Evolutionary conservation across 2,329 filamentous ascomycete genomes (phyloP), one percentile per base, ranked within the genome.

Genomic region (Colletotrichum sp.): DNA sequence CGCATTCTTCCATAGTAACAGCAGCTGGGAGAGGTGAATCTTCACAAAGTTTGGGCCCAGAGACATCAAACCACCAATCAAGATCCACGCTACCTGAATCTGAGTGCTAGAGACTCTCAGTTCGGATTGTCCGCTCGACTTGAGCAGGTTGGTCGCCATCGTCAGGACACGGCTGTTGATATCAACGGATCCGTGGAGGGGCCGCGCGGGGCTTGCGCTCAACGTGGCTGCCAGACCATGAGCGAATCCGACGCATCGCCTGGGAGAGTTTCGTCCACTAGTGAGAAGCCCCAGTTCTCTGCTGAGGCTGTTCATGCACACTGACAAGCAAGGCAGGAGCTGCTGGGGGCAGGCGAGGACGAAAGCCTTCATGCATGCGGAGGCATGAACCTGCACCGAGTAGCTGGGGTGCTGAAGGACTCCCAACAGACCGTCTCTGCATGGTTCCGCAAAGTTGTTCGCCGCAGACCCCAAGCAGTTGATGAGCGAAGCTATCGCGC

Each of bases 31-130:
- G 9, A 99, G 90, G 84, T 99, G 97, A 28, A 98, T 98, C 86
- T 99, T 99, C 84, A 98, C 96, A 83, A 99, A 99, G 83, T 98
- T 98, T 6, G 97, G 96, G 0, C 97, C 97, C 1, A 99, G 90
- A 1, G 96, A 96, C 96, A 98, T 98, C 71, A 99, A 87, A 0
- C 98, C 97, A 48, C 98, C 97, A 63, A 99, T 98, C 73, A 99
- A 88, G 64, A 98, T 98, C 96, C 97, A 99, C 7, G 97, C 97
- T 4, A 99, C 96, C 82, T 99, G 97, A 28, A 99, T 96, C 82
- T 99, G 97, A 2, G 96, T 98, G 80, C 95, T 95, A 8, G 97
- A 98, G 44, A 97, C 93, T 32, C 96, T 93, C 69, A 99, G 88
- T 82, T 99, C 96, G 2, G 95, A 97, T 82, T 95, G 95, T 61